Conservation (phyloP, 192 early-diverging fungal genomes). For the Gryganskiella cystojenkinii region DNA sequence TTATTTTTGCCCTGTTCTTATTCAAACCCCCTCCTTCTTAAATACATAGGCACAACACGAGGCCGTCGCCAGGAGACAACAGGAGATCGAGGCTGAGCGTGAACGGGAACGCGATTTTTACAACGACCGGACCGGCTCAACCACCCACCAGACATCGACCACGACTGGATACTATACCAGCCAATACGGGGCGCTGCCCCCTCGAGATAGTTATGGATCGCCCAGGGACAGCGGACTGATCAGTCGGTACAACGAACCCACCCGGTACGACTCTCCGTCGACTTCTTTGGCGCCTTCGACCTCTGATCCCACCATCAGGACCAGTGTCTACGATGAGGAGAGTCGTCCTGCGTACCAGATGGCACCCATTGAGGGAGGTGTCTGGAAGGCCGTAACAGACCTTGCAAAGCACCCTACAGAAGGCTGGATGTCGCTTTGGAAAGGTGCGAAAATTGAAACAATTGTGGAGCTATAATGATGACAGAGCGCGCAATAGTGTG, state of each 20-base stretch:
- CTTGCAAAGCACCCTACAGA: slow-evolving; percentile 73
- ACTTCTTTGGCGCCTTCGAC: background rate
- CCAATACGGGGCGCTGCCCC: slow-evolving; percentile 64
- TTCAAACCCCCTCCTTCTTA: background rate
- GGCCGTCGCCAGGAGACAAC: slow-evolving; percentile 11
- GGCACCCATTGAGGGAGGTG: slow-evolving; percentile 68
- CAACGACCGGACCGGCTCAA: slow-evolving; percentile 27
- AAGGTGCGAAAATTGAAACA: slow-evolving; percentile 42
- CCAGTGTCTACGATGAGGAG: slow-evolving; percentile 62
- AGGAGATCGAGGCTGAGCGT: slow-evolving; percentile 26
- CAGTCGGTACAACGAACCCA: background rate
- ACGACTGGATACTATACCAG: slow-evolving; percentile 30
- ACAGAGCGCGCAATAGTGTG: background rate
- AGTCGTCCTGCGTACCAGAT: slow-evolving; percentile 72
- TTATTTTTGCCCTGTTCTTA: background rate
- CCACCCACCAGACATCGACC: background rate
- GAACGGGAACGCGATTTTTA: slow-evolving; percentile 23
- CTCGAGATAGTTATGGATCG: slow-evolving; percentile 40
- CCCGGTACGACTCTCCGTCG: background rate
- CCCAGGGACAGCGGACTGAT: slow-evolving; percentile 28
- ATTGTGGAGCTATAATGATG: background rate
- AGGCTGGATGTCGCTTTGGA: slow-evolving; percentile 69
- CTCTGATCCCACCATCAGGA: slow-evolving; percentile 64
- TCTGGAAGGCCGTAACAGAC: slow-evolving; percentile 66
- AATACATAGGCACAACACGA: slow-evolving; percentile 23